phyloP scores from a whole-genome alignment of 441 rosid genomes.

The Capsella rubella region DNA sequence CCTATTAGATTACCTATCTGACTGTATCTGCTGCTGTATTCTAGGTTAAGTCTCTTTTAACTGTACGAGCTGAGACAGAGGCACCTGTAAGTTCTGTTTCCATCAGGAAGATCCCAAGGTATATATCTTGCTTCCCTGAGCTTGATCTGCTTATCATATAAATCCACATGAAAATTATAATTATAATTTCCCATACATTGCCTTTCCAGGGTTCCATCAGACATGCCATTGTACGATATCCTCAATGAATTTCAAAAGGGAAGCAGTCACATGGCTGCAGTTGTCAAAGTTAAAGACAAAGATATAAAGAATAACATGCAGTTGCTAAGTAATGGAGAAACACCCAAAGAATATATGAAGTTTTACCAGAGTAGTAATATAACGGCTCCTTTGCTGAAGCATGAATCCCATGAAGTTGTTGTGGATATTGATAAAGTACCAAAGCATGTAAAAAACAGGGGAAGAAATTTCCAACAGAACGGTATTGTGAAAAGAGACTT shows the following conservation, averaged over 20 bases:
- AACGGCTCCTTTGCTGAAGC: constrained; percentile 57
- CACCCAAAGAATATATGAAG: constrained; percentile 43
- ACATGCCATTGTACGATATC: constrained; percentile 82
- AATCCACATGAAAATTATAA: constrained; percentile 9
- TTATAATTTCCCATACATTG: constrained; percentile 6
- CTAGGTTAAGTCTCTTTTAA: constrained; percentile 74
- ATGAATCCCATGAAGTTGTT: constrained; percentile 44
- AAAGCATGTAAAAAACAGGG: constrained; percentile 43
- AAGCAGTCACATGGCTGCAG: constrained; percentile 87
- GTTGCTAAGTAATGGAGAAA: constrained; percentile 42
- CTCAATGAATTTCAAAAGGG: constrained; percentile 82
- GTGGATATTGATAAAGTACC: constrained; percentile 60
- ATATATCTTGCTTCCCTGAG: constrained; percentile 32
- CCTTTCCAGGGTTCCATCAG: constrained; percentile 64
- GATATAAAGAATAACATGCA: constrained; percentile 46
- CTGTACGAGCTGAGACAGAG: constrained; percentile 74
- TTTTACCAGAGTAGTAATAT: constrained; percentile 44
- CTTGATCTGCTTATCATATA: neutral
- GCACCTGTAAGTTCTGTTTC: constrained; percentile 78
- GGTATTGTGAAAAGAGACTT: constrained; percentile 42
- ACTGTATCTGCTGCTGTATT: constrained; percentile 28
- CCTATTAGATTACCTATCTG: neutral
- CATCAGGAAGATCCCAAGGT: constrained; percentile 79
- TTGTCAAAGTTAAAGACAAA: constrained; percentile 57
- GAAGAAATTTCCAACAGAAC: constrained; percentile 40